phyloP scores from a whole-genome alignment of 805 yeast genomes.

The Maudiozyma saulgeensis region DNA sequence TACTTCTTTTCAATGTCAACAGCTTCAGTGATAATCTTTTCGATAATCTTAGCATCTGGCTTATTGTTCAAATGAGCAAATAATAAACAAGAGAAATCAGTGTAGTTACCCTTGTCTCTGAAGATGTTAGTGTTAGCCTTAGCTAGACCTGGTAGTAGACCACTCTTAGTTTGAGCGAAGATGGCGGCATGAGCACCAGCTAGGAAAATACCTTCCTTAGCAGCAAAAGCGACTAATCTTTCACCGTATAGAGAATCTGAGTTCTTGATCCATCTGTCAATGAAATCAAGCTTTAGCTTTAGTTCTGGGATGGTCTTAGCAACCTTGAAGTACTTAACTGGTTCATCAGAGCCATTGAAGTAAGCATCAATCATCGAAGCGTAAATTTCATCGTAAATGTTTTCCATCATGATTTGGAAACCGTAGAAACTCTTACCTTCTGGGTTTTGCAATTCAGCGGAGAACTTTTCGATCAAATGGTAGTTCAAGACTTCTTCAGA shows the following conservation, averaged over 20 bases:
- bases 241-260: slow-evolving; percentile 81
- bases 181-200: slow-evolving; percentile 95
- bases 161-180: slow-evolving; percentile 95
- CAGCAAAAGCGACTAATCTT: slow-evolving; percentile 94
- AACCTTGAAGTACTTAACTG: slow-evolving; percentile 81
- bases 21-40: slow-evolving; percentile 85
- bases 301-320: slow-evolving; percentile 88
- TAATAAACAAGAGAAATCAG: slow-evolving; percentile 92
- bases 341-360: slow-evolving; percentile 79
- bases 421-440: slow-evolving; percentile 98
- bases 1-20: slow-evolving; percentile 86
- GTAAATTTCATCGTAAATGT: slow-evolving; percentile 94
- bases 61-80: slow-evolving; percentile 86
- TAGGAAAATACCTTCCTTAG: slow-evolving; percentile 96
- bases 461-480: slow-evolving; percentile 90
- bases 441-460: slow-evolving; percentile 92
- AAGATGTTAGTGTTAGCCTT: slow-evolving; percentile 93
- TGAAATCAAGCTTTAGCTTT: slow-evolving; percentile 94
- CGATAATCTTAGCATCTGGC: slow-evolving; percentile 67
- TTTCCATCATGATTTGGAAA: slow-evolving; percentile 98
- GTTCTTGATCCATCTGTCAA: slow-evolving; percentile 88
- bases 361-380: slow-evolving; percentile 86
- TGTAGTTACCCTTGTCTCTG: slow-evolving; percentile 96
- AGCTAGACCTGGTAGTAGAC: slow-evolving; percentile 94
- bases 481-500: slow-evolving; percentile 95